A percentile compares a stretch with the other conserved stretches of the same genome.
Evolutionary conservation across 2,329 filamentous ascomycete species (phyloP).

Genomic region (Pseudogymnoascus sp.): DNA sequence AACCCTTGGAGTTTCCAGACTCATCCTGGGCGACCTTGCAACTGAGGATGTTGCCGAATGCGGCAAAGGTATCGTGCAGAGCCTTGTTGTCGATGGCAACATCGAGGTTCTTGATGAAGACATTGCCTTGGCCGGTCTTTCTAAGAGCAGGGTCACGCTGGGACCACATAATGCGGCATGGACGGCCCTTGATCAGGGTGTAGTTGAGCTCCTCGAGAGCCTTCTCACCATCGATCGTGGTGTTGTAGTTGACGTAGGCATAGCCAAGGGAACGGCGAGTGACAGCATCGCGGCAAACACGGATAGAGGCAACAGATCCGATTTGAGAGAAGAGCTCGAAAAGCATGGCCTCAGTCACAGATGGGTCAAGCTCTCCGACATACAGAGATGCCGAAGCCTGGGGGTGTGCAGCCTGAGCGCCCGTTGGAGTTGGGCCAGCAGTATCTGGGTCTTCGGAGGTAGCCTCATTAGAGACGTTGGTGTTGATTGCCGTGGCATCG

Average conservation of each 20-base stretch:
- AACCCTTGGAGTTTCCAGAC: conserved; percentile 92
- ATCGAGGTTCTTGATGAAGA: conserved; percentile 99
- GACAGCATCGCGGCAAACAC: conserved; percentile 98
- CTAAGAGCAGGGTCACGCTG: conserved; percentile 97
- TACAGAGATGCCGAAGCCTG: conserved; percentile 97
- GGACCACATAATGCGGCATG: conserved; percentile 99
- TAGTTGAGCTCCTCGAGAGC: conserved; percentile 99
- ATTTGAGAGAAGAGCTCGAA: conserved; percentile 99
- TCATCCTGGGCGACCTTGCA: conserved; percentile 99
- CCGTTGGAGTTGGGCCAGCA: conserved; percentile 62
- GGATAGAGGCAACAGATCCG: conserved; percentile 95
- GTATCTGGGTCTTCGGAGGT: conserved; percentile 51
- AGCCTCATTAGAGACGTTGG: conserved; percentile 52
- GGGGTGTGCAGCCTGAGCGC: conserved; percentile 61
- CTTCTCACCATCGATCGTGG: conserved; percentile 90
- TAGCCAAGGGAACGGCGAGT: conserved; percentile 98
- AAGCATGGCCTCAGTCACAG: conserved; percentile 98
- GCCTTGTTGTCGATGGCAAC: conserved; percentile 99
- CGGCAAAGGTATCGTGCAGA: conserved; percentile 96
- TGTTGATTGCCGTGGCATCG: conserved; percentile 66
- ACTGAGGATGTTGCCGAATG: conserved; percentile 97
- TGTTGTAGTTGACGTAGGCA: conserved; percentile 99
- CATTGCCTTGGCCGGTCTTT: conserved; percentile 98
- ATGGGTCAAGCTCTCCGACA: conserved; percentile 94
- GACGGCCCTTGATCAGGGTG: conserved; percentile 96